Percentiles rank a stretch among this genome's conserved stretches.
phyloP scores from a whole-genome alignment of 352 stramenopile genomes.

The Lagenidium giganteum region DNA sequence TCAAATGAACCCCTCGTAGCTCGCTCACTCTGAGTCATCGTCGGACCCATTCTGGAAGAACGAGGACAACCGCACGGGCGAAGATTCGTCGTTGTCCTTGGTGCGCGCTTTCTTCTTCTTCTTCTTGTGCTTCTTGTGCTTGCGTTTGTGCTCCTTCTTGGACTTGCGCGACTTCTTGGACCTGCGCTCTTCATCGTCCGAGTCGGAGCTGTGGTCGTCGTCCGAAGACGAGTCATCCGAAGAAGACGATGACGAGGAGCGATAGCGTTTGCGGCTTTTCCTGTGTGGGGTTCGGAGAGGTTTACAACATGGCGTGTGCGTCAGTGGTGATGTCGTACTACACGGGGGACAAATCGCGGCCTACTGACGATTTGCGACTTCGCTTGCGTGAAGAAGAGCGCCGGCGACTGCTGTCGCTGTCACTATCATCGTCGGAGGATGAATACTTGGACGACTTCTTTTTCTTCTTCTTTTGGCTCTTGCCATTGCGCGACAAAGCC shows the following conservation, averaged over 20 bases:
- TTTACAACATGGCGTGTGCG: no score
- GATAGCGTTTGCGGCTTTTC: slow-evolving; percentile 56
- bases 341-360: no score
- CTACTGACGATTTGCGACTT: no score
- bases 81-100: slow-evolving; percentile 25
- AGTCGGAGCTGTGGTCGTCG: slow-evolving; percentile 19
- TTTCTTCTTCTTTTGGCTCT: slow-evolving; percentile 71
- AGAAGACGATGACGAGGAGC: slow-evolving; percentile 37
- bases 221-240: slow-evolving; percentile 21
- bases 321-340: no score
- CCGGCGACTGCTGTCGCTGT: slow-evolving; percentile 40
- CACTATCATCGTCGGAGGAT: slow-evolving; percentile 40
- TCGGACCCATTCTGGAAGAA: slow-evolving; percentile 83
- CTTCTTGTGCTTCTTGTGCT: slow-evolving; percentile 54
- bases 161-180: slow-evolving; percentile 37
- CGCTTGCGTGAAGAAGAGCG: slow-evolving; percentile 46
- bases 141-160: slow-evolving; percentile 35
- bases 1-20: slow-evolving; percentile 18
- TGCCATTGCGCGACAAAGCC: slow-evolving; percentile 25
- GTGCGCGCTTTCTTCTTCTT: slow-evolving; percentile 34
- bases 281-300: slow-evolving; percentile 27
- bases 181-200: neutral
- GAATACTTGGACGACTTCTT: slow-evolving; percentile 63
- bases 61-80: slow-evolving; percentile 82
- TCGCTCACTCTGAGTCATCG: slow-evolving; percentile 22